A percentile compares a stretch with the other conserved stretches of the same genome.
These are phyloP conservation scores for Nymphaea thermarum DNA, from an alignment of 164 flowering plant species.

Conservation along the genomic window DNA sequence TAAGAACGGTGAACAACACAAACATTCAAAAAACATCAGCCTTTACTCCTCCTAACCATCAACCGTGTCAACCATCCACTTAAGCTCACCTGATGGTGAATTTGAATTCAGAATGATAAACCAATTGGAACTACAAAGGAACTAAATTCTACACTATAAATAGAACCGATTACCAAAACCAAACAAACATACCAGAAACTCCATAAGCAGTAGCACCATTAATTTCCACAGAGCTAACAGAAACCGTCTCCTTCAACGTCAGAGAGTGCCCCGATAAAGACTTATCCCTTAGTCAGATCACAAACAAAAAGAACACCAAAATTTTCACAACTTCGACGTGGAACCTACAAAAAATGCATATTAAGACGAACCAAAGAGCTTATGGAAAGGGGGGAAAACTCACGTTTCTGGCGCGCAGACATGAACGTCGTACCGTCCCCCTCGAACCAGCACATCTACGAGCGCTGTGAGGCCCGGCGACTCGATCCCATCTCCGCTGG, in stretches of 20 bases:
- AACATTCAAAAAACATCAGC: too few relatives aligned
- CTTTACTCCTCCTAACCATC: too few relatives aligned
- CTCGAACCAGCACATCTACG: constrained; percentile 62
- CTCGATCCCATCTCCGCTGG: constrained; percentile 85
- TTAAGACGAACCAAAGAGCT: background rate
- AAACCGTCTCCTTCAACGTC: constrained; percentile 56
- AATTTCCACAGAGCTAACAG: constrained; percentile 58
- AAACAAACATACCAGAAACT: constrained; percentile 53
- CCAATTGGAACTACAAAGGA: too few relatives aligned
- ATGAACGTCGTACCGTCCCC: constrained; percentile 56
- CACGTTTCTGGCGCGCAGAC: constrained; percentile 95
- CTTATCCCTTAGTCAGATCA: constrained; percentile 33
- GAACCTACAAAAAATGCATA: too few relatives aligned
- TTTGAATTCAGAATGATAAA: too few relatives aligned
- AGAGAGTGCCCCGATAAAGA: constrained; percentile 74
- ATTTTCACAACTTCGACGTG: too few relatives aligned
- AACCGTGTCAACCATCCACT: too few relatives aligned
- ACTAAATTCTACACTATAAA: too few relatives aligned
- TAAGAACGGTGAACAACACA: background rate
- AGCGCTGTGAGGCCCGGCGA: constrained; percentile 63
- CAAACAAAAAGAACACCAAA: background rate
- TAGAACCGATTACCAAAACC: too few relatives aligned
- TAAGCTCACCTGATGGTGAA: too few relatives aligned
- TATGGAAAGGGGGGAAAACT: constrained; percentile 9
- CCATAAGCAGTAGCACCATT: constrained; percentile 82